Evolutionary conservation across 2,329 filamentous ascomycete genomes (phyloP).

Genomic region (Orbilia blumenaviensis): DNA sequence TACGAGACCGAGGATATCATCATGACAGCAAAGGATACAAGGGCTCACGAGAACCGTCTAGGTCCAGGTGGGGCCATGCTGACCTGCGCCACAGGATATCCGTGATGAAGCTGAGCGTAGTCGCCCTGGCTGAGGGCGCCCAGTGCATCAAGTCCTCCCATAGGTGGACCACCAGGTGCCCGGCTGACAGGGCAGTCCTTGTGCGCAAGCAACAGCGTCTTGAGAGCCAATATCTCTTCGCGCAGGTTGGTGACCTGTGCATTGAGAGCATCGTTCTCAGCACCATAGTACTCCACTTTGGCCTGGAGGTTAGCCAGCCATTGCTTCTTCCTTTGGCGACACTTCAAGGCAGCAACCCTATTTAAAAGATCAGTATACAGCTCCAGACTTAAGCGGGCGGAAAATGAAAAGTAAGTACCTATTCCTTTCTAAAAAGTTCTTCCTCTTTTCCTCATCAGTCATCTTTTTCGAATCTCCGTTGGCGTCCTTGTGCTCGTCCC

Average conservation of each 20-base stretch:
- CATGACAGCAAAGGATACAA: not conserved
- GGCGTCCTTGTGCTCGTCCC: conserved; percentile 9
- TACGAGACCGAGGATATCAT: conserved; percentile 21
- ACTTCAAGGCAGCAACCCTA: conserved; percentile 95
- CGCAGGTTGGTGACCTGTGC: conserved; percentile 83
- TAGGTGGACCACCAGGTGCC: conserved; percentile 33
- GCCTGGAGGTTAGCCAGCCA: conserved; percentile 94
- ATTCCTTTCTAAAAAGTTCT: conserved; percentile 96
- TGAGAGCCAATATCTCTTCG: conserved; percentile 93
- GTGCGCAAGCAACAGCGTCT: conserved; percentile 89
- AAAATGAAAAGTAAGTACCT: conserved; percentile 70
- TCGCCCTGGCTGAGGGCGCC: conserved; percentile 45
- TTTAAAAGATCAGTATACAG: conserved; percentile 10
- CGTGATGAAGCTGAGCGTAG: conserved; percentile 48
- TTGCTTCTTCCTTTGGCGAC: conserved; percentile 97
- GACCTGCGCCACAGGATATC: conserved; percentile 49
- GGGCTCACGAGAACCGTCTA: conserved; percentile 48
- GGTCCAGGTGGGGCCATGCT: conserved; percentile 53
- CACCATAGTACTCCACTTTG: conserved; percentile 92
- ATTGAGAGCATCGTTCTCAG: conserved; percentile 87
- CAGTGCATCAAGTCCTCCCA: conserved; percentile 47
- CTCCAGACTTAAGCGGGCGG: not conserved
- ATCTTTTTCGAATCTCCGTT: conserved; percentile 70
- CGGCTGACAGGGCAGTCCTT: conserved; percentile 93
- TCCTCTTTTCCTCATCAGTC: conserved; percentile 98